Percentiles rank a stretch among this genome's conserved stretches.
Evolutionary conservation across 164 flowering plant genomes (phyloP).

Genomic region (Magnolia officinalis): DNA sequence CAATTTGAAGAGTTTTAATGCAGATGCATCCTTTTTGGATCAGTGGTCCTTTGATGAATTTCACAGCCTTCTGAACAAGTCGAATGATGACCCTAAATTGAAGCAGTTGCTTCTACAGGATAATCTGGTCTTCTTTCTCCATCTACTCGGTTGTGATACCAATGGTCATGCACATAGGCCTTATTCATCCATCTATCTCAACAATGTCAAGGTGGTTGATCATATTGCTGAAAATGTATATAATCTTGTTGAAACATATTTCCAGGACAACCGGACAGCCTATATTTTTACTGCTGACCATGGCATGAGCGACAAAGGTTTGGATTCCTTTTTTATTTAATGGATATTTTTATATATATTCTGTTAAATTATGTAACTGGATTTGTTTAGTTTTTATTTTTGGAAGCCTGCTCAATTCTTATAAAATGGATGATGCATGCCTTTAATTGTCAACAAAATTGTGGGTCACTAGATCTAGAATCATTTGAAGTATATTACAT

Average conservation of each 20-base stretch:
- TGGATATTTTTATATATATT: not conserved
- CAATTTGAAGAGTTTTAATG: slow-evolving; percentile 35
- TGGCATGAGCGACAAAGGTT: slow-evolving; percentile 99
- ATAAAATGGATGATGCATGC: not conserved
- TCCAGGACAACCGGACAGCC: slow-evolving; percentile 82
- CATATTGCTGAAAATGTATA: slow-evolving; percentile 66
- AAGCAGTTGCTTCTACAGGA: slow-evolving; percentile 72
- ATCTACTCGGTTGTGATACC: slow-evolving; percentile 94
- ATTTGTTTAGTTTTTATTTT: not conserved
- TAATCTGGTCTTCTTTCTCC: slow-evolving; percentile 73
- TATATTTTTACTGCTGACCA: slow-evolving; percentile 98
- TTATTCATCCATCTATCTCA: slow-evolving; percentile 84
- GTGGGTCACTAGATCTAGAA: no score
- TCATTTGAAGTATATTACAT: no score
- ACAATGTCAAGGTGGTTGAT: slow-evolving; percentile 94
- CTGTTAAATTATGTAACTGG: not conserved
- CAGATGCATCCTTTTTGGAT: slow-evolving; percentile 99
- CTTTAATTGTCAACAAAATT: no score
- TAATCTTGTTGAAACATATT: slow-evolving; percentile 69
- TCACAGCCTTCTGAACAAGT: slow-evolving; percentile 70
- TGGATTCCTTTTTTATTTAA: slow-evolving; percentile 10
- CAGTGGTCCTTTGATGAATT: slow-evolving; percentile 97
- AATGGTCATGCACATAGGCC: slow-evolving; percentile 99
- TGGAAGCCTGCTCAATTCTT: not conserved
- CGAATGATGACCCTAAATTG: slow-evolving; percentile 62